These are phyloP conservation scores for Debaryomyces nepalensis DNA, from an alignment of 1,139 yeast genomes.

Conservation along the genomic window DNA sequence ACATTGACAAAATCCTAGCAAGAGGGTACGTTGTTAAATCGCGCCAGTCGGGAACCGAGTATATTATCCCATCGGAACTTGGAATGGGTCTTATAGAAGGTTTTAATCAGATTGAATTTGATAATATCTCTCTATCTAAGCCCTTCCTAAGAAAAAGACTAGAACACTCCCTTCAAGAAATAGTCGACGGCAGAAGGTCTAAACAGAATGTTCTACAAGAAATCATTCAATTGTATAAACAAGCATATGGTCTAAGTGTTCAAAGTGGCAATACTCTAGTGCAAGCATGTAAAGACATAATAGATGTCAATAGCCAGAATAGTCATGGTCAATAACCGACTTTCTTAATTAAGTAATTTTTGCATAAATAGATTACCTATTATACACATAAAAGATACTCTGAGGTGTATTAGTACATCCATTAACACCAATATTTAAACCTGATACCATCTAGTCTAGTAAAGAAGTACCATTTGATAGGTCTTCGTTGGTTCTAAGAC, in stretches of 20 bases:
- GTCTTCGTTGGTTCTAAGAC: too few relatives aligned
- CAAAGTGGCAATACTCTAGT: constrained; percentile 36
- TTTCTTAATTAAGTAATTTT: neutral
- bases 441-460: too few relatives aligned
- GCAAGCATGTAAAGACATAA: constrained; percentile 26
- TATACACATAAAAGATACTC: too few relatives aligned
- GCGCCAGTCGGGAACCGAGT: constrained; percentile 38
- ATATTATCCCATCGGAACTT: constrained; percentile 74
- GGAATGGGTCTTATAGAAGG: constrained; percentile 93
- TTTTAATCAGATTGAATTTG: constrained; percentile 77
- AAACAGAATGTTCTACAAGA: constrained; percentile 61
- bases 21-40: constrained; percentile 69
- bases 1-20: constrained; percentile 75
- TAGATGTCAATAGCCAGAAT: constrained; percentile 17
- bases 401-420: too few relatives aligned
- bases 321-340: neutral
- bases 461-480: too few relatives aligned
- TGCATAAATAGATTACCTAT: constrained; percentile 10
- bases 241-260: constrained; percentile 54
- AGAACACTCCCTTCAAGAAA: constrained; percentile 67
- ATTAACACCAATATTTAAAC: too few relatives aligned
- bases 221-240: constrained; percentile 63
- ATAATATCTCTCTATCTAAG: constrained; percentile 75
- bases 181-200: constrained; percentile 65
- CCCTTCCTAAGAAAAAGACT: constrained; percentile 83